These are phyloP conservation scores for Gaeumannomyces tritici DNA, from an alignment of 2,329 filamentous ascomycete species.

Conservation along the genomic window DNA sequence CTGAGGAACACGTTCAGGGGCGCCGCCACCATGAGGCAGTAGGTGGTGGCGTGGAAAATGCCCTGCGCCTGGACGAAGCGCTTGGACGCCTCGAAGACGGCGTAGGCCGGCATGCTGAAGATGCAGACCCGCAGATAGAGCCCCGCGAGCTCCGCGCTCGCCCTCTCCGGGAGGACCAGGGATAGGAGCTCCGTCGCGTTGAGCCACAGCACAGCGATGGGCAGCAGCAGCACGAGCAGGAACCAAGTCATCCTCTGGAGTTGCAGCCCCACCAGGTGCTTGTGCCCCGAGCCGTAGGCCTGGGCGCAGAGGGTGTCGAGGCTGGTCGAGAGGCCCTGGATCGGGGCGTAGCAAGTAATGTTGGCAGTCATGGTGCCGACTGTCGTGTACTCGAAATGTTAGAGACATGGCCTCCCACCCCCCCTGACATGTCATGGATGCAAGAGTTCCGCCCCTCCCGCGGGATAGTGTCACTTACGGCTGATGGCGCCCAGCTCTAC, in stretches of 20 bases:
- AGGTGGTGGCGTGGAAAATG: conserved; percentile 69
- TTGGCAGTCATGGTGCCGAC: conserved; percentile 70
- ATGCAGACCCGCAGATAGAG: conserved; percentile 63
- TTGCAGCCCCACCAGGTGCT: conserved; percentile 77
- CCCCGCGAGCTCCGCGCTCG: conserved; percentile 63
- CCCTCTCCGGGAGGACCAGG: conserved; percentile 51
- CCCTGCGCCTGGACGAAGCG: conserved; percentile 77
- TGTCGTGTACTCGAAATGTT: conserved; percentile 7
- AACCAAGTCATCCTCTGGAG: conserved; percentile 75
- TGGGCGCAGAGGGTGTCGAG: conserved; percentile 90
- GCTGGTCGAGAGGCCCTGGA: conserved; percentile 79
- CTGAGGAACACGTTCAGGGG: conserved; percentile 71
- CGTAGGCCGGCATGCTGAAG: conserved; percentile 64
- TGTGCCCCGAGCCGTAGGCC: conserved; percentile 85
- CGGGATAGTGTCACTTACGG: conserved; percentile 19
- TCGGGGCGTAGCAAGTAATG: conserved; percentile 68
- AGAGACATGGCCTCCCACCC: neutral
- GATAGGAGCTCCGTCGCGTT: conserved; percentile 56
- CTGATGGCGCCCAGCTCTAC: conserved; percentile 58
- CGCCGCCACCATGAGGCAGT: conserved; percentile 65
- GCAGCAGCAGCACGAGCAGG: conserved; percentile 54
- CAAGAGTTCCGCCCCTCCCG: neutral
- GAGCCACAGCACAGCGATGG: conserved; percentile 61
- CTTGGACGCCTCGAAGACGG: conserved; percentile 67
- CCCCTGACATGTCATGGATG: neutral